These are phyloP conservation scores for Nissolia schottii DNA, from an alignment of 306 rosid species.

Conservation along the genomic window DNA sequence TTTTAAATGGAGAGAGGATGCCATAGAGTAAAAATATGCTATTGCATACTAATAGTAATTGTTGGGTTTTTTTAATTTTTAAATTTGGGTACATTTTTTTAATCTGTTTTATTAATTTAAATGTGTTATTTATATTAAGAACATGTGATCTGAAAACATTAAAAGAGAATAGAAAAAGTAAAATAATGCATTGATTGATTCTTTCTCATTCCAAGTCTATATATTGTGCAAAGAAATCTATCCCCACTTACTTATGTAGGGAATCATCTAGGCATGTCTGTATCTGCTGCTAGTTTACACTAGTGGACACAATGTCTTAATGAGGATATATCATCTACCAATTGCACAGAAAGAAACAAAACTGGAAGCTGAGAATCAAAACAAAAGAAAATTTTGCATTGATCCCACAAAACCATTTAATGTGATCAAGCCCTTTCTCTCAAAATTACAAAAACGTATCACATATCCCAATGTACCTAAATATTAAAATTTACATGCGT, in stretches of 20 bases:
- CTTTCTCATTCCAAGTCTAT: not conserved
- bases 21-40: too few relatives aligned
- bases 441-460: not conserved
- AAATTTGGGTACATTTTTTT: too few relatives aligned
- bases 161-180: not conserved
- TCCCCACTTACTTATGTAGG: not conserved
- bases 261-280: constrained; percentile 10
- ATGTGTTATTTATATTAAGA: not conserved
- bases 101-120: too few relatives aligned
- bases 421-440: not conserved
- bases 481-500: not conserved
- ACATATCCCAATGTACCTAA: constrained; percentile 3
- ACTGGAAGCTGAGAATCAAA: constrained; percentile 4
- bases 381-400: constrained; percentile 1
- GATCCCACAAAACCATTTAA: constrained; percentile 11
- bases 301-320: constrained; percentile 32
- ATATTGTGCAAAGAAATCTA: not conserved
- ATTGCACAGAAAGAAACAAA: constrained; percentile 33
- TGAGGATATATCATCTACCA: constrained; percentile 19
- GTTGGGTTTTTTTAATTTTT: too few relatives aligned
- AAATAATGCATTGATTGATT: not conserved
- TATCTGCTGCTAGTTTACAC: constrained; percentile 13
- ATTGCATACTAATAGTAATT: too few relatives aligned
- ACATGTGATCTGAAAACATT: not conserved
- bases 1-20: too few relatives aligned